Base-by-base conservation (phyloP, 2,329 filamentous ascomycete genomes). In the Fusarium anguioides region DNA sequence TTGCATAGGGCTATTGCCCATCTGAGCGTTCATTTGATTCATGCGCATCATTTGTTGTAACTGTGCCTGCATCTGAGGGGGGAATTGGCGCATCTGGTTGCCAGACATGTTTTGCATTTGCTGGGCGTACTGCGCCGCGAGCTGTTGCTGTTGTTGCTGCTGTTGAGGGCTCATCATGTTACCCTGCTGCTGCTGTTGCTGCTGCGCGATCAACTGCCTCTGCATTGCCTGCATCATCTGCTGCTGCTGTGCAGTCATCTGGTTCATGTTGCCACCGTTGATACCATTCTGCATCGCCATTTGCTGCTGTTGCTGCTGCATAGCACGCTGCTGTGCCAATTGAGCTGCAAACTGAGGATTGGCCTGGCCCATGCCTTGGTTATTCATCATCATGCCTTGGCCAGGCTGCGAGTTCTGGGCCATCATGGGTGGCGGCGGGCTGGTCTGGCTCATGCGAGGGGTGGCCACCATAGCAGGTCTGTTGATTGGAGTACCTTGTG, bases 401-500 rank as follows among this genome's bases (percentile, higher is more conserved):
- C 82, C 81, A 77, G 87, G 83, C 70, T 86, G 85, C 58, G 84
- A 85, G 61, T 81, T 82, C 55, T 87, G 84, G 2, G 83, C 80
- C 82, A 89, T 86, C 81, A 86, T 85, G 36, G 80, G 81, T 41
- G 87, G 86, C 42, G 87, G 84, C 20, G 88, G 87, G 72, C 87
- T 90, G 24, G 83, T 84, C 75, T 90, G 87, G 27, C 79, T 82
- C 83, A 89, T 88, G 56, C 87, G 84, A 42, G 88, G 88, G 12
- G 87, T 90, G 15, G 84, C 81, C 12, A 80, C 77, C 70, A 85
- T 83, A 72, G 84, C 76, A 73, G 82, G 77, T 59, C 86, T 78
- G 47, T 79, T 82, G 20, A 88, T 84, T 1, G 88, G 88, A 1
- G 88, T 90, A 26, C 82, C 83, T 58, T 89, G 86, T 14, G 80